phyloP scores from a whole-genome alignment of 352 stramenopile species.

The Pythium chondricola region DNA sequence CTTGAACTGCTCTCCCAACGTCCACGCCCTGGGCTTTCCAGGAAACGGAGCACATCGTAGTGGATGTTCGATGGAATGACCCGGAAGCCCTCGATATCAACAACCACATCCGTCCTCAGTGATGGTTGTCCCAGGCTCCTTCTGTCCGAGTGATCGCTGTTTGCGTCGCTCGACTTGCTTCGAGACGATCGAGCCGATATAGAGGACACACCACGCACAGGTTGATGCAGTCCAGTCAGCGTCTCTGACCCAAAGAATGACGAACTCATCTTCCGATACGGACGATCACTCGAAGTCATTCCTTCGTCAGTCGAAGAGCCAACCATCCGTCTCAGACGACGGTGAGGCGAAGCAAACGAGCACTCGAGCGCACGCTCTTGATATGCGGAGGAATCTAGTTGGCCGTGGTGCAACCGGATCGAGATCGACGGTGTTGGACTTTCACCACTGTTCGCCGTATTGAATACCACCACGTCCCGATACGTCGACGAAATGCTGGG shows the following conservation, averaged over 20 bases:
- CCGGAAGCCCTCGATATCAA: conserved; percentile 72
- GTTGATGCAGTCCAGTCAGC: conserved; percentile 9
- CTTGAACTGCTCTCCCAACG: conserved; percentile 9
- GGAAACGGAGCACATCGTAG: conserved; percentile 67
- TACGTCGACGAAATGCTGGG: conserved; percentile 53
- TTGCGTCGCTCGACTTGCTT: conserved; percentile 6
- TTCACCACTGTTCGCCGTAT: conserved; percentile 16
- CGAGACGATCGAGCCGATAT: conserved; percentile 12
- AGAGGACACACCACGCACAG: conserved; percentile 1
- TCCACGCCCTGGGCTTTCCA: conserved; percentile 29
- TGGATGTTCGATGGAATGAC: conserved; percentile 81
- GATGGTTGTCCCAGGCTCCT: conserved; percentile 4
- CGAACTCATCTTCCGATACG: conserved; percentile 21
- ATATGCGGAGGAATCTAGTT: conserved; percentile 33
- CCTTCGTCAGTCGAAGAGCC: not conserved
- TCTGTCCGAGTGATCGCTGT: not conserved
- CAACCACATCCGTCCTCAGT: conserved; percentile 44
- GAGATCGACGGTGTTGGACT: conserved; percentile 42
- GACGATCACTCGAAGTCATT: too few species aligned
- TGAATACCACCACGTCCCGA: conserved; percentile 71
- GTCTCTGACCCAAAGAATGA: conserved; percentile 22
- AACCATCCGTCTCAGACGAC: not conserved
- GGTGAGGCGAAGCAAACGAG: conserved; percentile 16
- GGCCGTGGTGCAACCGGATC: conserved; percentile 41
- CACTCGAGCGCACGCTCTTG: conserved; percentile 18